Percentiles rank a stretch among this genome's conserved stretches.
Conservation (phyloP, 805 yeast species). For the Lipomyces lipofer region DNA sequence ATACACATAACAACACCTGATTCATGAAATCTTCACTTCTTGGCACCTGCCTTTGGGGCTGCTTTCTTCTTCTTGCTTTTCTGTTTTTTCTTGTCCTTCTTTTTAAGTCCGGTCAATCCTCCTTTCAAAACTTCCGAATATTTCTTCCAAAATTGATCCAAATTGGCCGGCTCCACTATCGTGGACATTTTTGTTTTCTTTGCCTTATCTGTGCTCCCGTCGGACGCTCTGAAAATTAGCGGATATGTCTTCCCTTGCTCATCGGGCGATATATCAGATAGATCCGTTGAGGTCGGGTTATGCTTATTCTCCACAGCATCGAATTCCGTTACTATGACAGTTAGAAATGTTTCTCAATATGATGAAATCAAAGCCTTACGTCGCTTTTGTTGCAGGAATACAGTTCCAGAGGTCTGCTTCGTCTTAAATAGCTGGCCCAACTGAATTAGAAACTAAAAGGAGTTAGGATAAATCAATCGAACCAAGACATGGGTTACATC, state of each 20-base stretch:
- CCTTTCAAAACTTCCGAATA: constrained; percentile 68
- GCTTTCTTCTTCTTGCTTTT: constrained; percentile 50
- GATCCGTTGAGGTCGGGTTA: constrained; percentile 14
- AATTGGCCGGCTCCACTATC: constrained; percentile 57
- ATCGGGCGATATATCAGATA: constrained; percentile 13
- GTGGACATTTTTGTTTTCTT: constrained; percentile 62
- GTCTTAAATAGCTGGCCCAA: constrained; percentile 35
- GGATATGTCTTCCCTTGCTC: constrained; percentile 48
- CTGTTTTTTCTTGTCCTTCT: constrained; percentile 77
- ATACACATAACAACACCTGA: too few species aligned
- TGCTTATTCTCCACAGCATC: constrained; percentile 25
- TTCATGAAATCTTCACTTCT: too few species aligned
- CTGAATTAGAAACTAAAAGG: constrained; percentile 35
- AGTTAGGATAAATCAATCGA: too few species aligned
- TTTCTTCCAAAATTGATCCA: constrained; percentile 75
- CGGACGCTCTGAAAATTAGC: constrained; percentile 66
- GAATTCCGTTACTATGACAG: constrained; percentile 9
- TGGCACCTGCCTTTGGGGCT: constrained; percentile 8
- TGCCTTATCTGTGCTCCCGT: constrained; percentile 53
- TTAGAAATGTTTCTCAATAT: background rate
- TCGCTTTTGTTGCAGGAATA: constrained; percentile 41
- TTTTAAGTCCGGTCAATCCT: constrained; percentile 74
- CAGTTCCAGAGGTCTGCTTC: constrained; percentile 39
- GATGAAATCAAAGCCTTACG: constrained; percentile 25
- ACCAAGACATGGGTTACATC: background rate